Evolutionary conservation across 2,329 filamentous ascomycete species (phyloP).

Genomic region (Helotiales sp.): DNA sequence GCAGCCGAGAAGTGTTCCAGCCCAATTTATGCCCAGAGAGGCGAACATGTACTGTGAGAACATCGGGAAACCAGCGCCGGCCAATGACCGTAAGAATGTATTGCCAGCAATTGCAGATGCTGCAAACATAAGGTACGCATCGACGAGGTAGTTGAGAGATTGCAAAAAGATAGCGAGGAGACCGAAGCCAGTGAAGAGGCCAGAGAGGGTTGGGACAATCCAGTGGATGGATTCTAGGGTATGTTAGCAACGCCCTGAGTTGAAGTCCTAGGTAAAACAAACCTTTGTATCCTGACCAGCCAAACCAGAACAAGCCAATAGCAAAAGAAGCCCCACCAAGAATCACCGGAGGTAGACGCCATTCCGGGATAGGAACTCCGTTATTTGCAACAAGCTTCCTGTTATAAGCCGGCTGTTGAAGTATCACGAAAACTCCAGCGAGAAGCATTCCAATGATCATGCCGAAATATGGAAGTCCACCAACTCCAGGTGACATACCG

Average conservation of each 20-base stretch:
- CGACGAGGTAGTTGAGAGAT: constrained; percentile 77
- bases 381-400: constrained; percentile 68
- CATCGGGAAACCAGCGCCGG: constrained; percentile 77
- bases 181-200: constrained; percentile 69
- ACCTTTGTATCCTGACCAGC: constrained; percentile 59
- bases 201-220: constrained; percentile 63
- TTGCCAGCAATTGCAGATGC: constrained; percentile 83
- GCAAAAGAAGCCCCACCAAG: constrained; percentile 60
- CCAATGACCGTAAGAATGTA: constrained; percentile 75
- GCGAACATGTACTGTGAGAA: constrained; percentile 73
- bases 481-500: constrained; percentile 65
- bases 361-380: constrained; percentile 63
- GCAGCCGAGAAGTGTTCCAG: constrained; percentile 60
- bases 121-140: constrained; percentile 61
- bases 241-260: no score
- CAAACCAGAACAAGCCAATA: constrained; percentile 74
- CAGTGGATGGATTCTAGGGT: constrained; percentile 52
- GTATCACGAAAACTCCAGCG: constrained; percentile 63
- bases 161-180: constrained; percentile 83
- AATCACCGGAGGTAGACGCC: constrained; percentile 64
- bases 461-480: constrained; percentile 81
- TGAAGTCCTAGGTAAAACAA: not conserved
- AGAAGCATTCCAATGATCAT: constrained; percentile 75
- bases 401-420: constrained; percentile 66
- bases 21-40: constrained; percentile 62